Evolutionary conservation across 192 early-diverging fungal genomes (phyloP).

Genomic region (Fimicolochytrium jonesii): DNA sequence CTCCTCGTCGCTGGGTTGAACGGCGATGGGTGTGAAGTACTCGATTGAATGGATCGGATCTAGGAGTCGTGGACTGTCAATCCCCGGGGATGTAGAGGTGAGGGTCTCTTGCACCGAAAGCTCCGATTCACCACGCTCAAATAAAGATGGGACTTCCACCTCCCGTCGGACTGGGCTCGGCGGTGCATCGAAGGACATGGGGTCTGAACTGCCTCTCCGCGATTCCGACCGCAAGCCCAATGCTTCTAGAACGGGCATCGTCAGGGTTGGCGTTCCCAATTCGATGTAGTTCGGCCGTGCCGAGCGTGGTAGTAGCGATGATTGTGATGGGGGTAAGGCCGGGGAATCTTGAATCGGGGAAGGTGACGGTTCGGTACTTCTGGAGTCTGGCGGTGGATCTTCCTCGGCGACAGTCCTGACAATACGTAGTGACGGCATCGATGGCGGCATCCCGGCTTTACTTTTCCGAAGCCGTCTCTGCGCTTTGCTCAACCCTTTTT

Average conservation of each 20-base stretch:
- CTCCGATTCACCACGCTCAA: background rate
- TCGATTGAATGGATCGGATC: constrained; percentile 19
- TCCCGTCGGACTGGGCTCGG: too few species aligned
- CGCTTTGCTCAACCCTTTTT: background rate
- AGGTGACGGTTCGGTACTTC: too few species aligned
- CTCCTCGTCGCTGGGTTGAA: too few species aligned
- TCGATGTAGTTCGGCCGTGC: background rate
- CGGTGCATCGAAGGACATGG: too few species aligned
- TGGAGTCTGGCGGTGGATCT: too few species aligned
- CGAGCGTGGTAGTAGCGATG: background rate
- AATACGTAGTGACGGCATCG: background rate
- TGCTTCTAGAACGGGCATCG: constrained; percentile 16
- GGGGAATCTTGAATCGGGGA: background rate
- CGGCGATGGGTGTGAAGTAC: constrained; percentile 16
- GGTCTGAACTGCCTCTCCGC: too few species aligned
- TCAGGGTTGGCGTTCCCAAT: background rate
- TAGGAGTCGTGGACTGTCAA: constrained; percentile 4
- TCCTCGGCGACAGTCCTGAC: constrained; percentile 7
- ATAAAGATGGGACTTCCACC: too few species aligned
- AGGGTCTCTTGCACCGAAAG: background rate
- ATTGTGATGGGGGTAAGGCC: background rate
- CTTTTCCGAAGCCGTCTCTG: constrained; percentile 5
- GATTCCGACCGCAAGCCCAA: constrained; percentile 12
- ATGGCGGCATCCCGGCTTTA: background rate
- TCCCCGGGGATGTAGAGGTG: constrained; percentile 1